Conservation (phyloP, 129 eudicot species). For the Flaveria sonorensis region DNA sequence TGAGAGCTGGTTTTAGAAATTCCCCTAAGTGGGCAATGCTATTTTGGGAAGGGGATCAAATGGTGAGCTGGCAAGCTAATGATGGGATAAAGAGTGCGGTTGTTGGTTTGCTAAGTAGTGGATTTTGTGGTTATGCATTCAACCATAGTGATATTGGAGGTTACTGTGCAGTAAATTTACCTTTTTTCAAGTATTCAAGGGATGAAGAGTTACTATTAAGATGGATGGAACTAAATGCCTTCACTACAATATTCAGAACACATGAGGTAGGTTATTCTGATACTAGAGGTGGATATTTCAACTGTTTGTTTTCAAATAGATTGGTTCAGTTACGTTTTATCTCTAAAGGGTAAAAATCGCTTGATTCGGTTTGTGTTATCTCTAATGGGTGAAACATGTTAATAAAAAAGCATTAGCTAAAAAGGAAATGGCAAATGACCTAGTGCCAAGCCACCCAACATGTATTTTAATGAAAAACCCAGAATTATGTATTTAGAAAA, state of each 20-base stretch:
- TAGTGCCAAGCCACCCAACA: too few species aligned
- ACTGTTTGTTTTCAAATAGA: background rate
- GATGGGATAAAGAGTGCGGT: conserved; percentile 97
- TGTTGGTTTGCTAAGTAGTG: conserved; percentile 85
- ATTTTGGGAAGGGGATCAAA: conserved; percentile 99
- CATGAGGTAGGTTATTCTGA: conserved; percentile 71
- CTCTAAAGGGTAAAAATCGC: background rate
- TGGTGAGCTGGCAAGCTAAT: conserved; percentile 98
- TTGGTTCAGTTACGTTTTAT: background rate
- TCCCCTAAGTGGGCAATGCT: conserved; percentile 97
- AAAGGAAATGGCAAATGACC: too few species aligned
- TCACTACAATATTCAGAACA: conserved; percentile 90
- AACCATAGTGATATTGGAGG: conserved; percentile 99
- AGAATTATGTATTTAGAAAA: too few species aligned
- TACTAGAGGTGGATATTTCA: background rate
- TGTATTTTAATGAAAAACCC: too few species aligned
- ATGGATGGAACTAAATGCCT: conserved; percentile 98
- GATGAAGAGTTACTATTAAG: conserved; percentile 82
- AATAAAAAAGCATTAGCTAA: too few species aligned
- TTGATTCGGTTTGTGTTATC: too few species aligned
- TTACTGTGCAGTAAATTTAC: conserved; percentile 84
- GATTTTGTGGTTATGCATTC: conserved; percentile 86
- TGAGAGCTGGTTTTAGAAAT: conserved; percentile 94
- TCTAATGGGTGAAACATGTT: too few species aligned
- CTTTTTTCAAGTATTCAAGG: conserved; percentile 79